phyloP scores from a whole-genome alignment of 1,139 yeast genomes.

The Scheffersomyces segobiensis region DNA sequence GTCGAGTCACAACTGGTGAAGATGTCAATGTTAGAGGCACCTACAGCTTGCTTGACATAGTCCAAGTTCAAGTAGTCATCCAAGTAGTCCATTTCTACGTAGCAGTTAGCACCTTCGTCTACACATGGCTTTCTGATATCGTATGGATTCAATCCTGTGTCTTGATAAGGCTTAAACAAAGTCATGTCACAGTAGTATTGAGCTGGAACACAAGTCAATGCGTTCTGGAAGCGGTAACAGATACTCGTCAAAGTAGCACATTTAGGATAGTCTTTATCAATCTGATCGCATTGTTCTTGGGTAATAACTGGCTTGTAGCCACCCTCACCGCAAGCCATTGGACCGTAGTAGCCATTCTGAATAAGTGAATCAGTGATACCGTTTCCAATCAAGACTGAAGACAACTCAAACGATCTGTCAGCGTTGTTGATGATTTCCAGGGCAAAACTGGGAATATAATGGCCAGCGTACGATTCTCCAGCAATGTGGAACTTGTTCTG shows the following conservation, averaged over 20 bases:
- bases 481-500: constrained; percentile 73
- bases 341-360: constrained; percentile 69
- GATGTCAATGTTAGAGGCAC: constrained; percentile 54
- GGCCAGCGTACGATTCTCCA: constrained; percentile 90
- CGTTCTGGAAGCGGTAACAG: constrained; percentile 53
- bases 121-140: constrained; percentile 66
- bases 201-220: constrained; percentile 57
- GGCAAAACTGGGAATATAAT: constrained; percentile 80
- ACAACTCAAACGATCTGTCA: constrained; percentile 65
- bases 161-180: constrained; percentile 52
- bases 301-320: constrained; percentile 68
- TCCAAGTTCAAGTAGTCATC: constrained; percentile 61
- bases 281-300: constrained; percentile 59
- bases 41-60: constrained; percentile 60
- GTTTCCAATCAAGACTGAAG: constrained; percentile 78
- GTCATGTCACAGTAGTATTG: constrained; percentile 36
- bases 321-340: constrained; percentile 85
- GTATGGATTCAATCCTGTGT: constrained; percentile 66
- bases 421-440: constrained; percentile 66
- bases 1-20: constrained; percentile 58
- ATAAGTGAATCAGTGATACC: constrained; percentile 77
- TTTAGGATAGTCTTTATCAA: constrained; percentile 53
- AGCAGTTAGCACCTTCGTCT: constrained; percentile 53
- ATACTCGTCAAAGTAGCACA: constrained; percentile 52
- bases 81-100: constrained; percentile 54